phyloP scores from a whole-genome alignment of 805 yeast species.

The Candida chauliodis region DNA sequence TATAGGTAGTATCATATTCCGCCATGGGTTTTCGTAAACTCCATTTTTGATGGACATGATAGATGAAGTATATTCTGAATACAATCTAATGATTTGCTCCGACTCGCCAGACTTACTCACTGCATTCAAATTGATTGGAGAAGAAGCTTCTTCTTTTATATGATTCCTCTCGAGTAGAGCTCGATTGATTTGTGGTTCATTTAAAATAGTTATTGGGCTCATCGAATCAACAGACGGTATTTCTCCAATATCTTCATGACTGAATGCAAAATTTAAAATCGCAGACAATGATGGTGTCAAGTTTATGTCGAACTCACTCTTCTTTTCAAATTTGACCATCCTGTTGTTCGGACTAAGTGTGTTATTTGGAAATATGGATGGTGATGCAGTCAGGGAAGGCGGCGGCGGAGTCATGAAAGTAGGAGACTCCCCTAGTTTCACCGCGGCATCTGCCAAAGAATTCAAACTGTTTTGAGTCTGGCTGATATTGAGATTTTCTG shows the following conservation, averaged over 20 bases:
- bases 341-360: not conserved
- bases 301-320: slow-evolving; percentile 16
- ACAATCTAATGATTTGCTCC: slow-evolving; percentile 33
- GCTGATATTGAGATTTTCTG: not conserved
- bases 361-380: not conserved
- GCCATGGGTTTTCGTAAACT: slow-evolving; percentile 67
- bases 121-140: slow-evolving; percentile 6
- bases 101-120: slow-evolving; percentile 27
- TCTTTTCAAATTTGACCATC: not conserved
- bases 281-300: slow-evolving; percentile 39
- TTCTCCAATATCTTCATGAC: slow-evolving; percentile 4
- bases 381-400: not conserved
- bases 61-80: slow-evolving; percentile 34
- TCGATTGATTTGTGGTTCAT: slow-evolving; percentile 1
- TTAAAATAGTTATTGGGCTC: slow-evolving; percentile 21
- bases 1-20: slow-evolving; percentile 52
- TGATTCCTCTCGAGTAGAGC: slow-evolving; percentile 15
- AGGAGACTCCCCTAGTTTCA: not conserved
- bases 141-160: slow-evolving; percentile 6
- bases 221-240: slow-evolving; percentile 14
- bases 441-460: slow-evolving; percentile 8
- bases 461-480: not conserved
- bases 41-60: slow-evolving; percentile 65
- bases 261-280: slow-evolving; percentile 22
- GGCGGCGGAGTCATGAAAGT: not conserved